A percentile compares a stretch with the other conserved stretches of the same genome.
Conservation (phyloP, 176 grass and related monocot species). For the Triticum turgidum region DNA sequence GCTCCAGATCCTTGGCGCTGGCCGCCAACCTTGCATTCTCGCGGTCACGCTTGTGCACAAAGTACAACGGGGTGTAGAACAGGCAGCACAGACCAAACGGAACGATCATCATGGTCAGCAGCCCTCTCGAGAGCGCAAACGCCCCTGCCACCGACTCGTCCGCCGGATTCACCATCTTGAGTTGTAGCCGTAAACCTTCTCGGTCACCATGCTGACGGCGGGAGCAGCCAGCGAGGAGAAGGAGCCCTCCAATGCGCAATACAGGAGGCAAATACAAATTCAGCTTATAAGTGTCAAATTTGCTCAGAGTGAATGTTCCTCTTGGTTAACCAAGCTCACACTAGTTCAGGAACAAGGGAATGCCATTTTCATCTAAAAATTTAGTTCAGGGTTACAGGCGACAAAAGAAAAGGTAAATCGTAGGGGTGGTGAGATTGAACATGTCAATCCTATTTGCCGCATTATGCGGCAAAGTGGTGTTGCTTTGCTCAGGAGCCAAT, state of each 20-base stretch:
- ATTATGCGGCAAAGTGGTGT: no score
- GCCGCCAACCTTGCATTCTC: constrained; percentile 64
- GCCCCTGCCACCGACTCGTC: constrained; percentile 72
- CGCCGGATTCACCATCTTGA: constrained; percentile 45
- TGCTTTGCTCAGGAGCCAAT: no score
- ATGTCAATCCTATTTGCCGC: no score
- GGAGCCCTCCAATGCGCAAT: constrained; percentile 48
- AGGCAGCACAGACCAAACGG: constrained; percentile 75
- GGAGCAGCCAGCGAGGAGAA: constrained; percentile 85
- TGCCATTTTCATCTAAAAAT: no score
- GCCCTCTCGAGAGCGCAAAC: constrained; percentile 70
- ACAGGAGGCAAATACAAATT: no score
- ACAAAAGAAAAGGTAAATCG: no score
- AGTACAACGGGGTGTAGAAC: constrained; percentile 89
- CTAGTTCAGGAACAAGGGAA: no score
- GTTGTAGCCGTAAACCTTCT: constrained; percentile 85
- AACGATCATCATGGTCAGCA: constrained; percentile 80
- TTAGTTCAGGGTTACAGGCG: no score
- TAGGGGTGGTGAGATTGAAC: no score
- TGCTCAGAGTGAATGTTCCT: no score
- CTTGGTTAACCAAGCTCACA: no score
- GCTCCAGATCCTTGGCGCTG: constrained; percentile 63
- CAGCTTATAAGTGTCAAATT: no score
- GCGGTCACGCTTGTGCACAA: constrained; percentile 70
- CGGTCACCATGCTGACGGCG: constrained; percentile 69